Conservation (phyloP, 371 early-diverging fungal genomes). For the Capillidium heterosporum region DNA sequence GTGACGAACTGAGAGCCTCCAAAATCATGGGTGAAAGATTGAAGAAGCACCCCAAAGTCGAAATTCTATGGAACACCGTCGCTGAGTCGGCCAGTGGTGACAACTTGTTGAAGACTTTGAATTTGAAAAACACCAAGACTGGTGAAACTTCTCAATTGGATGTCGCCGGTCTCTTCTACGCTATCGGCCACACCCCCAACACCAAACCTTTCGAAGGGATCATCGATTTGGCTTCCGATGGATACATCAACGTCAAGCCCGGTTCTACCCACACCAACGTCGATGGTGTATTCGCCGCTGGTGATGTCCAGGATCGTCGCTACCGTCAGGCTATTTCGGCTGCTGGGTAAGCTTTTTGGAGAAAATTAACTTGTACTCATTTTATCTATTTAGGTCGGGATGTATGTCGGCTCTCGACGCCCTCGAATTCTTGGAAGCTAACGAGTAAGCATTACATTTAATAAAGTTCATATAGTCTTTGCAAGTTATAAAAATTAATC, state of each 20-base stretch:
- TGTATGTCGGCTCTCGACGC: slow-evolving; percentile 90
- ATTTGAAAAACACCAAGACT: slow-evolving; percentile 49
- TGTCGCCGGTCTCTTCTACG: slow-evolving; percentile 94
- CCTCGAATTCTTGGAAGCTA: slow-evolving; percentile 5
- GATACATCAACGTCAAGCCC: slow-evolving; percentile 76
- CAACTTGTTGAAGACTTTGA: slow-evolving; percentile 46
- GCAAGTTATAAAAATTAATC: too few relatives aligned
- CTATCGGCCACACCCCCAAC: slow-evolving; percentile 96
- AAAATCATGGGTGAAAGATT: slow-evolving; percentile 90
- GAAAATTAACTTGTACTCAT: not conserved
- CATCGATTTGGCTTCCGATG: slow-evolving; percentile 62
- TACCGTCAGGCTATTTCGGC: slow-evolving; percentile 71
- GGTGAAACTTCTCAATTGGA: slow-evolving; percentile 37
- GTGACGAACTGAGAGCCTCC: slow-evolving; percentile 90
- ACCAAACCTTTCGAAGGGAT: slow-evolving; percentile 53
- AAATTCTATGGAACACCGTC: slow-evolving; percentile 77
- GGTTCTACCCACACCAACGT: slow-evolving; percentile 69
- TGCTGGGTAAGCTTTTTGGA: slow-evolving; percentile 22
- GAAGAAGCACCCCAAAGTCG: slow-evolving; percentile 68
- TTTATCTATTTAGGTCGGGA: slow-evolving; percentile 38
- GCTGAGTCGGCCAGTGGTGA: slow-evolving; percentile 78
- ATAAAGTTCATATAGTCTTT: slow-evolving; percentile 22
- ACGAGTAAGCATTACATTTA: slow-evolving; percentile 6
- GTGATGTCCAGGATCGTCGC: slow-evolving; percentile 94
- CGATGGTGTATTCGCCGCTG: slow-evolving; percentile 91